Base-by-base conservation (phyloP, 768 basidiomycete genomes). In the Psilocybe cubensis region DNA sequence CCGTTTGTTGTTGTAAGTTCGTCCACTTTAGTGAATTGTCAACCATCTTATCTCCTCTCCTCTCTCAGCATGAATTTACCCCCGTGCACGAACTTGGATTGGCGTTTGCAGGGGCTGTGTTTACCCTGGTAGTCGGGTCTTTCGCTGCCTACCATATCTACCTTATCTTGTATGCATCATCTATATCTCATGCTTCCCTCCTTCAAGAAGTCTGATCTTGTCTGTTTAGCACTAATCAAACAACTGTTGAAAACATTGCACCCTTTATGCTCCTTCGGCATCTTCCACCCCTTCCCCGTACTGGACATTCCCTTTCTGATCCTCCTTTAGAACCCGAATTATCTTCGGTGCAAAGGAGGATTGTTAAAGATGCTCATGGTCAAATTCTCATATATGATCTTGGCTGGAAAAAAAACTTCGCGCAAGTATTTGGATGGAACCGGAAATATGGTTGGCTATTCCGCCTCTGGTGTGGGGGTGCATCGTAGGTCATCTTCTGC, bases 61-160 rank as follows among this genome's bases (percentile, higher is more conserved):
- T 1, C 14, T 54, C n/a, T 12, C 23, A 92, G 87, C 80, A 91
- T 60, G 79, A 85, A 67, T 64, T 70, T 42, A 87, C 86, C 3
- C 89, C 90, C 23, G 69, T 93, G 24, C 90, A 94, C 64, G 87
- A 86, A 70, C 74, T 94, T 29, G 73, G 83, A 41, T 76, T 93
- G 40, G 75, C 82, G n/a, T 79, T 86, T 57, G 68, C 76, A 31
- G 88, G 89, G 3, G 64, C 81, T 12, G 70, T 87, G 10, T 84
- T 92, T 62, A 66, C 82, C 6, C 72, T 91, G 25, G 80, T 89
- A 52, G 76, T 94, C 49, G 92, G 91, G 23, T 85, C 90, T 17
- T 94, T 94, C 72, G 79, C 85, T 28, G 68, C 74, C 47, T 94
- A 91, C 63, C 92, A 94, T 68, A 63, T 89, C 40, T 93, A 92